These are phyloP conservation scores for Lachancea thermotolerans DNA, from an alignment of 805 yeast species.

Conservation along the genomic window DNA sequence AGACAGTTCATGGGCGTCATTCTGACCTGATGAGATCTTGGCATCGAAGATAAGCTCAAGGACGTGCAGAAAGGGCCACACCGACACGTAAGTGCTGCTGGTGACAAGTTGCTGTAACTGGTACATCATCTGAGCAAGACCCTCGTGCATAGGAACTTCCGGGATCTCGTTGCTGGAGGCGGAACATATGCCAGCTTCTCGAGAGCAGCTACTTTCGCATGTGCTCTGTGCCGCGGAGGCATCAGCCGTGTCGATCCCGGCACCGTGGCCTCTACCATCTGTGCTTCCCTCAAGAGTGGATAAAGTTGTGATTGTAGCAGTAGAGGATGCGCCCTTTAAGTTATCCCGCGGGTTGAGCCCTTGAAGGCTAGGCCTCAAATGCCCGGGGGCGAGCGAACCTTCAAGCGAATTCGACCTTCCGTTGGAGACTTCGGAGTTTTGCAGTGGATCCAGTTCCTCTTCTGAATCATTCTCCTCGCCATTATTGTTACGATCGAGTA, in stretches of 20 bases:
- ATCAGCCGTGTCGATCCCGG: not conserved
- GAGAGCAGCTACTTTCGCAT: not conserved
- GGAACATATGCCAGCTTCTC: constrained; percentile 9
- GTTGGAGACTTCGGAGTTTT: not conserved
- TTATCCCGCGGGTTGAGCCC: constrained; percentile 5
- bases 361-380: not conserved
- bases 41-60: constrained; percentile 69
- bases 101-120: constrained; percentile 59
- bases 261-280: not conserved
- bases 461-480: not conserved
- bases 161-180: constrained; percentile 26
- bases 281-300: constrained; percentile 4
- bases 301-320: constrained; percentile 10
- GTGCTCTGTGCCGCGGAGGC: constrained; percentile 1
- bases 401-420: not conserved
- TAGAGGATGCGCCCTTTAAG: constrained; percentile 11
- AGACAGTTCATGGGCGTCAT: constrained; percentile 91
- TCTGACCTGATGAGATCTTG: constrained; percentile 72
- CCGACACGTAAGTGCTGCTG: constrained; percentile 50
- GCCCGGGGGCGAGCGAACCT: constrained; percentile 1
- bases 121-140: constrained; percentile 44
- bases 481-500: constrained; percentile 4
- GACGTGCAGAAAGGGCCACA: constrained; percentile 71
- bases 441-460: not conserved
- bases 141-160: constrained; percentile 48